Evolutionary conservation across 164 flowering plant genomes (phyloP).

Genomic region (Tetrastigma voinierianum): DNA sequence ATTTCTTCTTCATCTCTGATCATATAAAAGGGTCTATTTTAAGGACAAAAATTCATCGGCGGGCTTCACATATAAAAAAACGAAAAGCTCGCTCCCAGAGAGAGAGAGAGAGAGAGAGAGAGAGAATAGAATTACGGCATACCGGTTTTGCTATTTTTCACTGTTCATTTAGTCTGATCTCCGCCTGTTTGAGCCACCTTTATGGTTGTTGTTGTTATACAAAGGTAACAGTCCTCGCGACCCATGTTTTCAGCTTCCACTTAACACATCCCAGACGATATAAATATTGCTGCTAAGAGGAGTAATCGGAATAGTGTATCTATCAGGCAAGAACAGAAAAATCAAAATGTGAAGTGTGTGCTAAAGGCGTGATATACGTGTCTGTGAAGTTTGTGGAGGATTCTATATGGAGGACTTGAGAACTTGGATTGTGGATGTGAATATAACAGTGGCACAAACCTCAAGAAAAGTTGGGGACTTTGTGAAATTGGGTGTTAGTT

Average conservation of each 20-base stretch:
- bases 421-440: no score
- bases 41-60: slow-evolving; percentile 7
- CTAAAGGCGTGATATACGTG: no score
- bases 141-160: not conserved
- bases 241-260: slow-evolving; percentile 71
- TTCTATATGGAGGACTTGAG: no score
- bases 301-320: slow-evolving; percentile 85
- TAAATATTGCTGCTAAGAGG: slow-evolving; percentile 38
- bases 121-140: slow-evolving; percentile 2
- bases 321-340: slow-evolving; percentile 26
- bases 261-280: slow-evolving; percentile 85
- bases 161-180: slow-evolving; percentile 63
- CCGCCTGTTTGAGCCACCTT: slow-evolving; percentile 41
- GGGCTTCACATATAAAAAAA: slow-evolving; percentile 2
- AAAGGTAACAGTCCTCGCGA: slow-evolving; percentile 60
- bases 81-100: slow-evolving; percentile 19
- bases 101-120: no score
- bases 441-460: no score
- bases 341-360: not conserved
- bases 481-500: no score
- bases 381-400: no score
- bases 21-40: not conserved
- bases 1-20: no score
- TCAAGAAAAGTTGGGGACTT: no score
- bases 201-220: slow-evolving; percentile 53